Conservation (phyloP, 2,329 filamentous ascomycete species). For the Apiospora sp. region DNA sequence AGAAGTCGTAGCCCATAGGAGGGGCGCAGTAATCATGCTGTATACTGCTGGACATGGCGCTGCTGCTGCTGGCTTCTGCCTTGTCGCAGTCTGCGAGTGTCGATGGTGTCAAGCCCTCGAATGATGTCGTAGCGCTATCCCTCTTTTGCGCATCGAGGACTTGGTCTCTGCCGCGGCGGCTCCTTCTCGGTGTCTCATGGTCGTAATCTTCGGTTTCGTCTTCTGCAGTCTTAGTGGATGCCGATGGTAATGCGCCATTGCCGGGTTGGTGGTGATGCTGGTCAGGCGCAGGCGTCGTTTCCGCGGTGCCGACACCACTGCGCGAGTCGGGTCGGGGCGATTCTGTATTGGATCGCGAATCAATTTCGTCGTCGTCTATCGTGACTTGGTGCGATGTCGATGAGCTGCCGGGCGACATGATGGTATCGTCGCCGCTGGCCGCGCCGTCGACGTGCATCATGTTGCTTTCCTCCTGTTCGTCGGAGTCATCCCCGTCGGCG, state of each 20-base stretch:
- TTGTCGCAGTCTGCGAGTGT: neutral
- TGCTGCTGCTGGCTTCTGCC: conserved; percentile 1
- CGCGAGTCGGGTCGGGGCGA: conserved; percentile 18
- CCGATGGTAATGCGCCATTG: neutral
- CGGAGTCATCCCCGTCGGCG: neutral
- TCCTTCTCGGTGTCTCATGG: neutral
- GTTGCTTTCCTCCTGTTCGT: neutral
- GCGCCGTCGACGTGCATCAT: neutral
- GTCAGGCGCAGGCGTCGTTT: conserved; percentile 15
- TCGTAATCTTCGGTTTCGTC: neutral
- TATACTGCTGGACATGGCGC: neutral
- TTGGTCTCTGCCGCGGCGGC: neutral
- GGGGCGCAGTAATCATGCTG: conserved; percentile 9
- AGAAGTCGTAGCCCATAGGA: conserved; percentile 16
- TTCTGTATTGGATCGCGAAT: conserved; percentile 6
- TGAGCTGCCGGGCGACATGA: neutral
- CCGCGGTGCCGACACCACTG: conserved; percentile 18
- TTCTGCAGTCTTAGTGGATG: conserved; percentile 11
- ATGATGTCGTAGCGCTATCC: neutral
- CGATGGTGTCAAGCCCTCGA: neutral
- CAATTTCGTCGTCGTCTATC: neutral
- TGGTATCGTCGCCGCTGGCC: neutral
- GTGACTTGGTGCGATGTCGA: neutral
- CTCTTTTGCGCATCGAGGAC: neutral
- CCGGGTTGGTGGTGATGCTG: neutral